These are phyloP conservation scores for Alternaria longipes DNA, from an alignment of 2,329 filamentous ascomycete species.

Conservation along the genomic window DNA sequence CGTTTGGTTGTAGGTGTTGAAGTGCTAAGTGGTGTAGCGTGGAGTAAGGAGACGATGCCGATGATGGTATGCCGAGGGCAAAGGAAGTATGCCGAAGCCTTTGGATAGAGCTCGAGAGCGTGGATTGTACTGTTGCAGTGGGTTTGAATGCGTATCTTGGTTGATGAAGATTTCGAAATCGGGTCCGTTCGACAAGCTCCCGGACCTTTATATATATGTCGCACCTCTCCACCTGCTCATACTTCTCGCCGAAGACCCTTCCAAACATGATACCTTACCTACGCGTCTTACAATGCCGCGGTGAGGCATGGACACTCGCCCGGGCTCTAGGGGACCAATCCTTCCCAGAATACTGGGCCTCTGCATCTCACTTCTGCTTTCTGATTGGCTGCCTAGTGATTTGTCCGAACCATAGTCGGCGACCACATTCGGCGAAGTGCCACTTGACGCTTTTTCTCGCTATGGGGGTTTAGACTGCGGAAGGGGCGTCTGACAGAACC, in stretches of 20 bases:
- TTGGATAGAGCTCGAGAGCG: neutral
- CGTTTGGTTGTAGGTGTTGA: neutral
- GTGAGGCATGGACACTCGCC: neutral
- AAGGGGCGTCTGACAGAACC: slow-evolving; percentile 20
- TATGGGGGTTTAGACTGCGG: slow-evolving; percentile 13
- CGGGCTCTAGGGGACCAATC: slow-evolving; percentile 2
- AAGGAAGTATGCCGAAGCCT: neutral
- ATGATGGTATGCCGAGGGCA: neutral
- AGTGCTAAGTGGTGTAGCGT: neutral
- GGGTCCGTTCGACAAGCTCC: neutral
- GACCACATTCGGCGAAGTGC: slow-evolving; percentile 28
- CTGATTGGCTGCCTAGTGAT: slow-evolving; percentile 9
- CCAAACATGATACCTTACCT: neutral
- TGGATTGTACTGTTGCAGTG: neutral
- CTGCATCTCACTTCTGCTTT: neutral
- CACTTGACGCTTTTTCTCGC: slow-evolving; percentile 5
- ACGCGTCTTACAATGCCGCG: neutral
- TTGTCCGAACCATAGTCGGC: slow-evolving; percentile 29
- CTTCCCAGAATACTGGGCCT: neutral
- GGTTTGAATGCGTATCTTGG: neutral
- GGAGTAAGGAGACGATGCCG: neutral
- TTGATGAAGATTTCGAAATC: neutral
- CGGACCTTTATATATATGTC: slow-evolving; percentile 5
- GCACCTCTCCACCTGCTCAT: neutral
- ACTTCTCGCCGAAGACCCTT: neutral